phyloP scores from a whole-genome alignment of 352 stramenopile species.

The Globisporangium sylvaticum region DNA sequence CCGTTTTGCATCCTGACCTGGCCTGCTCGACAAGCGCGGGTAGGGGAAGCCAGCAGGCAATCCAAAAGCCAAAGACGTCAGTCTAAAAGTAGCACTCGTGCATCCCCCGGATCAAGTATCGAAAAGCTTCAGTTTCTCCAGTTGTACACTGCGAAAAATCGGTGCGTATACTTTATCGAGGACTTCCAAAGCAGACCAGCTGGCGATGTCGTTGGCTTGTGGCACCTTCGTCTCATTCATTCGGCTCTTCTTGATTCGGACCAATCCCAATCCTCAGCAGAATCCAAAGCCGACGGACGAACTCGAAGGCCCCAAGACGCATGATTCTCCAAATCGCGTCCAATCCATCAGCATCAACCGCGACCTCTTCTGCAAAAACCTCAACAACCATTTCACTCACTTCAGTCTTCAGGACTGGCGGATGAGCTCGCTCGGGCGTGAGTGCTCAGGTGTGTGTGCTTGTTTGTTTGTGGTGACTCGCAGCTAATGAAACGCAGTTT shows the following conservation, averaged over 20 bases:
- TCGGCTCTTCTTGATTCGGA: not conserved
- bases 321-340: not conserved
- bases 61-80: too few species aligned
- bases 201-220: not conserved
- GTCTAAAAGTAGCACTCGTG: conserved; percentile 5
- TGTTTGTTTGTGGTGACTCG: too few species aligned
- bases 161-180: not conserved
- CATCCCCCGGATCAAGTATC: not conserved
- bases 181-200: not conserved
- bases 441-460: too few species aligned
- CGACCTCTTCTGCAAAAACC: too few species aligned
- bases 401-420: too few species aligned
- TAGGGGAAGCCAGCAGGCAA: not conserved
- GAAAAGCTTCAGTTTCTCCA: conserved; percentile 6
- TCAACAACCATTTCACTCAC: too few species aligned
- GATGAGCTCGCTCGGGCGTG: too few species aligned
- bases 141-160: not conserved
- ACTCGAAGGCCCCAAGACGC: too few species aligned
- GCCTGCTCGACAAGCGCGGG: too few species aligned
- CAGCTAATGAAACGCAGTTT: too few species aligned
- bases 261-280: too few species aligned
- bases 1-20: not conserved
- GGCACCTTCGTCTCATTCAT: conserved; percentile 3
- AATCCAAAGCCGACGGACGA: not conserved
- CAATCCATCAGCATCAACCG: not conserved